Conservation (phyloP, 768 basidiomycete genomes). For the Gautieria morchelliformis region DNA sequence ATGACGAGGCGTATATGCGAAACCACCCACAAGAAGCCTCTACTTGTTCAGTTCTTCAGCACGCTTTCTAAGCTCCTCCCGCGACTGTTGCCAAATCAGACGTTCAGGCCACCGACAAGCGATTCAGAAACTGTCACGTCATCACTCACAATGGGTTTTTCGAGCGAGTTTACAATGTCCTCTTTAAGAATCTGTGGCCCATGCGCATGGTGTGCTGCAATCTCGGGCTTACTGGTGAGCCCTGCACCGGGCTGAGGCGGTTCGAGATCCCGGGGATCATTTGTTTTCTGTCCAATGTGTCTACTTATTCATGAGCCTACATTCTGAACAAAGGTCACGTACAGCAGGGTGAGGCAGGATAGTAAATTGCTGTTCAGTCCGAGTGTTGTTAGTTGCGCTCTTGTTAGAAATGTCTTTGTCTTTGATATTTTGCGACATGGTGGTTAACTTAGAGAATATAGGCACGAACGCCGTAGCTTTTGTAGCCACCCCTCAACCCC, state of each 20-base stretch:
- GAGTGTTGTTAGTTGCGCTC: neutral
- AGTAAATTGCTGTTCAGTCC: slow-evolving; percentile 32
- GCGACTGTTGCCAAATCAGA: slow-evolving; percentile 6
- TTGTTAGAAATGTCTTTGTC: slow-evolving; percentile 9
- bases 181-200: slow-evolving; percentile 42
- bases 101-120: neutral
- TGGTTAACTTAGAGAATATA: neutral
- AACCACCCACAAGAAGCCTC: neutral
- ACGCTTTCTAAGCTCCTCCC: slow-evolving; percentile 39
- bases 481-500: too few species aligned
- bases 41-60: slow-evolving; percentile 37
- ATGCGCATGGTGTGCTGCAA: slow-evolving; percentile 38
- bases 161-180: slow-evolving; percentile 35
- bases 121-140: neutral
- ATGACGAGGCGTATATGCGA: too few species aligned
- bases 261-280: slow-evolving; percentile 48
- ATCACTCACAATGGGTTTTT: slow-evolving; percentile 35
- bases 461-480: too few species aligned
- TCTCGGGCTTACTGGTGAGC: slow-evolving; percentile 29
- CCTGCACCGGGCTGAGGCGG: slow-evolving; percentile 26
- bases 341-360: slow-evolving; percentile 60
- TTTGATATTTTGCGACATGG: slow-evolving; percentile 5
- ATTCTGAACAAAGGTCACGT: slow-evolving; percentile 13
- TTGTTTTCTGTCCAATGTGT: slow-evolving; percentile 37
- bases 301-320: neutral